Base-by-base conservation (phyloP, 495 filamentous ascomycete genomes). In the Podospora appendiculata region DNA sequence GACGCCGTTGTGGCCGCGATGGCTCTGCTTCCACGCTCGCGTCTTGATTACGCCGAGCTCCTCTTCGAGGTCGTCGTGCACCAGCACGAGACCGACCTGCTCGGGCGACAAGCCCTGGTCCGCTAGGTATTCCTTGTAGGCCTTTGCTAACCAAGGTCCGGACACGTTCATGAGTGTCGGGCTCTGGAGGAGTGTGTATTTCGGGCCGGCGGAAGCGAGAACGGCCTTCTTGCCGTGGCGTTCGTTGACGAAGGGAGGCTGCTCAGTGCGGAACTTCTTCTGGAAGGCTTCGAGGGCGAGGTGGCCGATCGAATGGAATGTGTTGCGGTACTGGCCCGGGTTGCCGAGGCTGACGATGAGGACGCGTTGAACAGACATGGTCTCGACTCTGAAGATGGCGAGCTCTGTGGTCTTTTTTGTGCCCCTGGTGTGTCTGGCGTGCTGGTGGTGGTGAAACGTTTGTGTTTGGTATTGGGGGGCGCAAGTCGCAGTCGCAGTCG, bases 61-160 rank as follows among this genome's bases (percentile, higher is more conserved):
- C 42, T 76, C 74, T 62, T 95, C 89, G 8, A 95, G 67, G 61
- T 95, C 90, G 60, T 95, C 90, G 68, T 95, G 88, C 32, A 95
- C 70, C 2, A 95, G 68, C 3, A 94, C 80, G 13, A 95, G 69
- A 0, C 64, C 65, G 0, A 79, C 58, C 19, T 78, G 70, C 0
- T 51, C 35, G 7, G 71, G 56, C 0, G 55, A 41, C 35, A 65
- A 67, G 14, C 57, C 43, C 17, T 66, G 42, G 17, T 52, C 59
- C 25, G 32, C 19, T 48, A 79, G 45, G 50, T 57, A 58, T 48
- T 74, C 68, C 69, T 67, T 56, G 72, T 72, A 66, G 9, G 72
- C 64, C 32, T 57, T 62, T 4, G 65, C 61, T n/a, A 84, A 59
- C 66, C 75, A 84, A 10, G 70, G 68, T 0, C 86, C 86, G 4